Evolutionary conservation across 352 stramenopile species (phyloP).

Genomic region (Phytophthora citricola): DNA sequence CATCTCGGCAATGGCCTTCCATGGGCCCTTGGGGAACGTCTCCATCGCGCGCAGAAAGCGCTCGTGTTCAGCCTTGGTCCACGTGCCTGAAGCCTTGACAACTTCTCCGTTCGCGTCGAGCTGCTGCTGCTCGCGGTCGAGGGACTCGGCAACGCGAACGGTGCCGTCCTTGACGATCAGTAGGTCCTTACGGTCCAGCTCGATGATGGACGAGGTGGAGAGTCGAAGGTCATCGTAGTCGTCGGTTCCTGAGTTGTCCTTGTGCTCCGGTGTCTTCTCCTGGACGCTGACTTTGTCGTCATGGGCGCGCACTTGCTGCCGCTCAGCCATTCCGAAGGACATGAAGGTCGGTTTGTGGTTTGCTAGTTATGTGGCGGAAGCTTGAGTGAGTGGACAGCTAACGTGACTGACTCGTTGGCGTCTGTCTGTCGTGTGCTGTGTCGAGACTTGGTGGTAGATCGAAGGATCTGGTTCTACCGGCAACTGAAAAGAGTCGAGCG

Average conservation of each 20-base stretch:
- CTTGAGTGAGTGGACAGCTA: conserved; percentile 15
- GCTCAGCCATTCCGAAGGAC: conserved; percentile 40
- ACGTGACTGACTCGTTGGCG: conserved; percentile 25
- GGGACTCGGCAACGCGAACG: conserved; percentile 67
- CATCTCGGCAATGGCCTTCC: conserved; percentile 71
- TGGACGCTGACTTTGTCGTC: conserved; percentile 20
- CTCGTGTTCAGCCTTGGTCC: conserved; percentile 65
- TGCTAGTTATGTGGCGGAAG: conserved; percentile 18
- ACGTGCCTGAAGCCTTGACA: conserved; percentile 64
- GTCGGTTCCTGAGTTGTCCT: conserved; percentile 7
- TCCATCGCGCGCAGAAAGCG: conserved; percentile 68
- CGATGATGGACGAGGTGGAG: conserved; percentile 45
- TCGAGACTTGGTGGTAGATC: conserved; percentile 20
- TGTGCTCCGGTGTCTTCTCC: conserved; percentile 23
- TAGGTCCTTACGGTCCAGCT: conserved; percentile 74
- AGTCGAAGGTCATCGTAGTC: conserved; percentile 32
- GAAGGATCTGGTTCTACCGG: conserved; percentile 34
- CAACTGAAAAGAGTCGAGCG: conserved; percentile 20
- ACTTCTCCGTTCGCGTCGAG: conserved; percentile 62
- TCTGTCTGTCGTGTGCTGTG: conserved; percentile 21
- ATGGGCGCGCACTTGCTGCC: conserved; percentile 24
- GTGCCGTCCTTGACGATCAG: conserved; percentile 81
- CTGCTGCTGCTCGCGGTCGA: conserved; percentile 56
- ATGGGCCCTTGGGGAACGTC: conserved; percentile 65
- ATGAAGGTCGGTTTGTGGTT: conserved; percentile 19